phyloP scores from a whole-genome alignment of 768 basidiomycete genomes.

The Clitopilus hobsonii region DNA sequence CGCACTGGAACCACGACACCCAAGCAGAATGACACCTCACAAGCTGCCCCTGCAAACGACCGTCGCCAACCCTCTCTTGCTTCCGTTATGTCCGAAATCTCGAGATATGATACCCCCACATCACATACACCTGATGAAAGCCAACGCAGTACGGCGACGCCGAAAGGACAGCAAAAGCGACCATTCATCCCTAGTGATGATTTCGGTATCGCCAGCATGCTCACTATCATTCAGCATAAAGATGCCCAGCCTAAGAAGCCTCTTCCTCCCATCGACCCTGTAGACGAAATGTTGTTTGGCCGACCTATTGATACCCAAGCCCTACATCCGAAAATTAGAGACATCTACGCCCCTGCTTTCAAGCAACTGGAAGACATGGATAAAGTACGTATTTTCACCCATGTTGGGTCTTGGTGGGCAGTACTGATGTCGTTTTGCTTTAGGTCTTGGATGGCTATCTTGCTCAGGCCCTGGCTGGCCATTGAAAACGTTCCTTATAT shows the following conservation, averaged over 20 bases:
- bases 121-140: constrained; percentile 19
- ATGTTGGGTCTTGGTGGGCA: neutral
- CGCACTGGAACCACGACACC: constrained; percentile 31
- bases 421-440: neutral
- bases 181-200: constrained; percentile 67
- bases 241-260: constrained; percentile 34
- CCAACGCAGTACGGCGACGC: constrained; percentile 19
- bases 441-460: constrained; percentile 3
- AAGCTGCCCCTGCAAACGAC: neutral
- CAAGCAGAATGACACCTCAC: constrained; percentile 18
- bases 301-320: constrained; percentile 51
- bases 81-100: constrained; percentile 66
- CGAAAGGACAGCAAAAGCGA: constrained; percentile 37
- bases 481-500: constrained; percentile 15
- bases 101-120: constrained; percentile 41
- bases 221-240: constrained; percentile 78
- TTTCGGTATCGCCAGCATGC: constrained; percentile 82
- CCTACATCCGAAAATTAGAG: constrained; percentile 67
- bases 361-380: constrained; percentile 78
- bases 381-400: constrained; percentile 39
- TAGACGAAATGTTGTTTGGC: constrained; percentile 74
- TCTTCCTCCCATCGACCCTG: constrained; percentile 44
- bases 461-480: constrained; percentile 7
- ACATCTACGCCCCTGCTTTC: constrained; percentile 67
- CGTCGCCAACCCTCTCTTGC: constrained; percentile 69